Evolutionary conservation across 306 rosid genomes (phyloP), one percentile per base, ranked within the genome.

Genomic region (Trifolium repens): DNA sequence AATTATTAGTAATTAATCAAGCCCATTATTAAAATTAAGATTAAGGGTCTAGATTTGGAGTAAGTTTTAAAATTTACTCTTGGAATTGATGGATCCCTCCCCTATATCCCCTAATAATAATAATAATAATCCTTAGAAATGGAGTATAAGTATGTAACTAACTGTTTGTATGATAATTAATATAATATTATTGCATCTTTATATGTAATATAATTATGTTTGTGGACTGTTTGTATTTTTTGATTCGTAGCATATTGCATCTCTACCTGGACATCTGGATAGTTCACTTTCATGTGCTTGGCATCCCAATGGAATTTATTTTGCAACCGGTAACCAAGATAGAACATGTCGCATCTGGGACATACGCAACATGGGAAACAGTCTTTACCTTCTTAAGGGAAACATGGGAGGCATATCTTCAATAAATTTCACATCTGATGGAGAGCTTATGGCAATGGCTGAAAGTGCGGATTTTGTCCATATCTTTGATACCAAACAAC

Each of bases 401-500:
- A 44, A 44, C 3, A 10, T 44, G 13, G 91, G 92, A 72, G 88
- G 88, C 43, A 84, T 88, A 59, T 83, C 88, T 22, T 88, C 91
- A 7, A 83, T 90, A 37, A 83, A 93, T 8, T 88, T 81, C 82
- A 75, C 89, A 26, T 88, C 91, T 16, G 91, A 88, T 71, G 96
- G 91, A 10, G 83, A 52, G 63, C 82, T 79, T 72, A 85, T 90
- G 96, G 88, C 88, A 73, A 86, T 86, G 86, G 93, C 89, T 8
- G 93, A 90, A 82, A 82, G 89, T 5, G 88, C 89, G 7, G 96
- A 90, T 76, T 88, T 86, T 46, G 92, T 90, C 49, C 92, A 90
- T n/a, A 84, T 90, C 44, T 90, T 81, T 57, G 88, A 88, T 30
- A 88, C 63, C 76, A 86, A 83, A 60, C 71, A 67, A 10, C 86